Evolutionary conservation across 2,329 filamentous ascomycete species (phyloP).

Genomic region (Macrophomina phaseolina): DNA sequence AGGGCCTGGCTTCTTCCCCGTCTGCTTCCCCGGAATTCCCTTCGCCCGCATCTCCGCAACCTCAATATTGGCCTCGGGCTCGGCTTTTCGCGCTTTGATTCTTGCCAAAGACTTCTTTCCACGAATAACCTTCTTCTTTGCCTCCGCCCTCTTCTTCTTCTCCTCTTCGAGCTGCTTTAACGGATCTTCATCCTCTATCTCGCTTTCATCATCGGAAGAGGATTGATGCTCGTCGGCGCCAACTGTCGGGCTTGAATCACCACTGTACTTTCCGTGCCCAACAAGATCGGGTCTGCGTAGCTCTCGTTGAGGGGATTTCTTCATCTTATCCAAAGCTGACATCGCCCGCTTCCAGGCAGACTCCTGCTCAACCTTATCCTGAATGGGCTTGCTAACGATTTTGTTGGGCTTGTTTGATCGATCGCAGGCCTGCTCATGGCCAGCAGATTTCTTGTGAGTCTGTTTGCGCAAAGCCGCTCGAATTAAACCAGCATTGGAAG

Average conservation of each 20-base stretch:
- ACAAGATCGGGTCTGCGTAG: neutral
- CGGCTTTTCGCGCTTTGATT: neutral
- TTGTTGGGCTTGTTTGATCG: neutral
- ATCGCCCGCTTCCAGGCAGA: neutral
- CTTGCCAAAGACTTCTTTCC: neutral
- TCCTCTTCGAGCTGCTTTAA: neutral
- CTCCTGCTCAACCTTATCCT: neutral
- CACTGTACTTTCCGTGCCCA: neutral
- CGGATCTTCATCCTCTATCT: neutral
- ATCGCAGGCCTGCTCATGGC: neutral
- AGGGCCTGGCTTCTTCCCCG: neutral
- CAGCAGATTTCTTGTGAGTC: neutral
- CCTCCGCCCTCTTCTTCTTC: neutral
- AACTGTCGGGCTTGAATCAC: no score
- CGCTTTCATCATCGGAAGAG: neutral
- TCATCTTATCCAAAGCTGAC: neutral
- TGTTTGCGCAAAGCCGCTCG: neutral
- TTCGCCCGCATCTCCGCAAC: neutral
- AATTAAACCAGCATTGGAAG: neutral
- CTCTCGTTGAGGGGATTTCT: neutral
- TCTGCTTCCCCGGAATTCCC: neutral
- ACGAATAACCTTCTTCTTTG: neutral
- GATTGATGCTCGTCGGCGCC: neutral
- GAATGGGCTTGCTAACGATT: no score
- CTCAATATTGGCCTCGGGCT: neutral